A percentile compares a stretch with the other conserved stretches of the same genome.
Conservation (phyloP, 768 basidiomycete species). For the Termitomyces sp. region DNA sequence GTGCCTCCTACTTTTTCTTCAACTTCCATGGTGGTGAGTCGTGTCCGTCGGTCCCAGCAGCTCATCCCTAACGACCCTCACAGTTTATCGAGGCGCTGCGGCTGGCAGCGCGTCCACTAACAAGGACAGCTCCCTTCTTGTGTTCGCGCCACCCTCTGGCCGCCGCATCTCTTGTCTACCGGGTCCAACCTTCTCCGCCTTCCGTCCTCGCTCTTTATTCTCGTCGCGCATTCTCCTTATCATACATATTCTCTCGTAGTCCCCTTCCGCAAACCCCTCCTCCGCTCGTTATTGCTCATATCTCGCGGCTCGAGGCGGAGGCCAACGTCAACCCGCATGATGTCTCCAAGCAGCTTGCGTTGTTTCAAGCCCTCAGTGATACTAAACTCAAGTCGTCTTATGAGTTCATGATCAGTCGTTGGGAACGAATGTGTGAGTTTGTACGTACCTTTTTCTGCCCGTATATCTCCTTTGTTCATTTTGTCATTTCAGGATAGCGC, state of each 20-base stretch:
- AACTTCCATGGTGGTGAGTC: constrained; percentile 12
- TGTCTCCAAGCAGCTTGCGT: constrained; percentile 62
- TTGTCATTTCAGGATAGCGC: constrained; percentile 49
- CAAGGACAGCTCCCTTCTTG: constrained; percentile 9
- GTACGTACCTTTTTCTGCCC: constrained; percentile 41
- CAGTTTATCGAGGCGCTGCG: constrained; percentile 15
- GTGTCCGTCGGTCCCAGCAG: background rate
- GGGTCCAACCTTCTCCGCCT: constrained; percentile 8
- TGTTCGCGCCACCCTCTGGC: constrained; percentile 11
- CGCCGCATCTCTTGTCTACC: constrained; percentile 13
- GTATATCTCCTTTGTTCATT: constrained; percentile 9
- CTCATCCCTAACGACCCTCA: background rate
- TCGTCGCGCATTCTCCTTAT: constrained; percentile 35
- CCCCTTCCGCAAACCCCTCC: constrained; percentile 47
- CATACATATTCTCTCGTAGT: constrained; percentile 46
- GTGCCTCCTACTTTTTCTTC: constrained; percentile 14
- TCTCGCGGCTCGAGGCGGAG: constrained; percentile 73
- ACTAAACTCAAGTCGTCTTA: constrained; percentile 67
- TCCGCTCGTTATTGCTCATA: constrained; percentile 63
- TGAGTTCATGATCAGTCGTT: constrained; percentile 70
- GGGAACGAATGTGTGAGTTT: constrained; percentile 83
- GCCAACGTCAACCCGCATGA: constrained; percentile 74
- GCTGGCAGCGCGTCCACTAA: constrained; percentile 10
- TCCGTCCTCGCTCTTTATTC: constrained; percentile 20
- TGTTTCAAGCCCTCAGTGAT: constrained; percentile 64